phyloP scores from a whole-genome alignment of 305 asterid genomes.

The Withania somnifera region DNA sequence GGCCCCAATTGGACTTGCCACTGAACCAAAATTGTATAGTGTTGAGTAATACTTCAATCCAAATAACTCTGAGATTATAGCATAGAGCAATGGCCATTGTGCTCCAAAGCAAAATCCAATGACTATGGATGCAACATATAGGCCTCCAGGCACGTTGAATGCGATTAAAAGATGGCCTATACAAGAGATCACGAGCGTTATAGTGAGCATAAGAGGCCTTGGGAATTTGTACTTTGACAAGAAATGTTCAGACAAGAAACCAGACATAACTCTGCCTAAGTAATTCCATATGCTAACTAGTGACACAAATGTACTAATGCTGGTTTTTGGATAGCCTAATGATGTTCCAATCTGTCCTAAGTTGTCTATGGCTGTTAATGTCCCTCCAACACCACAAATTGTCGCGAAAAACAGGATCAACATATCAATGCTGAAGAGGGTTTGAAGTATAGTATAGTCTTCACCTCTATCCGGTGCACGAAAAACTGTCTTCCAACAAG shows the following conservation, averaged over 20 bases:
- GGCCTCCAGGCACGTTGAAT: constrained; percentile 45
- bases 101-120: constrained; percentile 84
- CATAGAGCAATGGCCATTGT: constrained; percentile 76
- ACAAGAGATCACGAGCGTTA: constrained; percentile 37
- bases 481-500: constrained; percentile 64
- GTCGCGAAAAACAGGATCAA: constrained; percentile 47
- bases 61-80: constrained; percentile 68
- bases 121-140: constrained; percentile 60
- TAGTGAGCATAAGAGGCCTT: constrained; percentile 44
- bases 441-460: constrained; percentile 74
- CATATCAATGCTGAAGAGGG: constrained; percentile 68
- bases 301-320: constrained; percentile 58
- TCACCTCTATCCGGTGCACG: constrained; percentile 60
- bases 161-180: constrained; percentile 63
- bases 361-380: constrained; percentile 70
- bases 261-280: constrained; percentile 55
- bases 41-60: constrained; percentile 80
- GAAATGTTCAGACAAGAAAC: constrained; percentile 51
- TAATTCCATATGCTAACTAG: constrained; percentile 84
- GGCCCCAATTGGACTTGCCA: constrained; percentile 72
- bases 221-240: constrained; percentile 52
- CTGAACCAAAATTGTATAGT: constrained; percentile 63
- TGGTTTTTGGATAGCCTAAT: constrained; percentile 43
- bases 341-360: constrained; percentile 64
- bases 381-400: constrained; percentile 76